phyloP scores from a whole-genome alignment of 2,329 filamentous ascomycete species.

The Ascochyta rabiei region DNA sequence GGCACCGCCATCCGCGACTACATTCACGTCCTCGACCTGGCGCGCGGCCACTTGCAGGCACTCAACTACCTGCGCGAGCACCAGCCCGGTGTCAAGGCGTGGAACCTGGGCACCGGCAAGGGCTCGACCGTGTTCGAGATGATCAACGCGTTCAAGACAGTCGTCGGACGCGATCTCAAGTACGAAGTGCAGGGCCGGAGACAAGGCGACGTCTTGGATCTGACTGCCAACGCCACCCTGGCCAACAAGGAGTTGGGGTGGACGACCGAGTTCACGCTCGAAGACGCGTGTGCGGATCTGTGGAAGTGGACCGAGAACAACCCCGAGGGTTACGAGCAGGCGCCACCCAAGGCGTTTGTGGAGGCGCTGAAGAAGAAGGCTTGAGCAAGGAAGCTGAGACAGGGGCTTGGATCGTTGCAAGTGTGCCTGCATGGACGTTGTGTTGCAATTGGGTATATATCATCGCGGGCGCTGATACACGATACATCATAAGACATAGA shows the following conservation, averaged over 20 bases:
- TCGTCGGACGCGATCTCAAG: constrained; percentile 82
- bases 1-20: constrained; percentile 97
- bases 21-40: constrained; percentile 93
- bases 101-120: constrained; percentile 94
- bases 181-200: constrained; percentile 86
- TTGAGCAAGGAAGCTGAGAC: background rate
- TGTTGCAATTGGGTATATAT: background rate
- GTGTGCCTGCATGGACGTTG: background rate
- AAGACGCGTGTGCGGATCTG: constrained; percentile 90
- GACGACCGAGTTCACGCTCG: constrained; percentile 89
- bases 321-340: constrained; percentile 90
- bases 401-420: background rate
- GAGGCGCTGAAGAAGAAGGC: constrained; percentile 55
- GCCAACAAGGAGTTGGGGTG: constrained; percentile 90
- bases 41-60: constrained; percentile 83
- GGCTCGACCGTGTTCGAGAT: constrained; percentile 98
- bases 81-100: constrained; percentile 88
- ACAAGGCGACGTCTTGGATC: constrained; percentile 88
- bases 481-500: constrained; percentile 8
- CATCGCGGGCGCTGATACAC: constrained; percentile 9
- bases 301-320: constrained; percentile 99
- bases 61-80: constrained; percentile 86
- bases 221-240: constrained; percentile 87
- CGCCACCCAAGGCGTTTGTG: constrained; percentile 83
- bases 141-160: constrained; percentile 88